phyloP scores from a whole-genome alignment of 1,139 yeast genomes.

The Lodderomyces orthopsilosis region DNA sequence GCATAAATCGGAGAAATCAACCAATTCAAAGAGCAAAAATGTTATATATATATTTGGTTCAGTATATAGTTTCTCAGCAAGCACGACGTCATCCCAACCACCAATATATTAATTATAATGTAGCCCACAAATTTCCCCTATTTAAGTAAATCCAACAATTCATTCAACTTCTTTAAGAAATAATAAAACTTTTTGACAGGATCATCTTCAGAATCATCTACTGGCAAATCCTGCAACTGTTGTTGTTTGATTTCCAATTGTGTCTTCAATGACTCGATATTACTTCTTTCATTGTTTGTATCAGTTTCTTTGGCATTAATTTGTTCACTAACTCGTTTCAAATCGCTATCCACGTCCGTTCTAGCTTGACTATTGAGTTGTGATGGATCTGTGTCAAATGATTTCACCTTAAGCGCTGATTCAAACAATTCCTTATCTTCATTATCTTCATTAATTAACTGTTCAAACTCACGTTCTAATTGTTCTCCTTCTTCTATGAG shows the following conservation, averaged over 20 bases:
- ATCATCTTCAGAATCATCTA: constrained; percentile 6
- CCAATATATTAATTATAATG: too few relatives aligned
- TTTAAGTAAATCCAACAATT: not conserved
- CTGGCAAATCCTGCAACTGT: constrained; percentile 5
- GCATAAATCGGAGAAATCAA: too few relatives aligned
- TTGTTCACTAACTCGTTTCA: constrained; percentile 5
- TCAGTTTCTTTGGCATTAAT: constrained; percentile 11
- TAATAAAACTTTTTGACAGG: not conserved
- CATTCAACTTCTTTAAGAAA: not conserved
- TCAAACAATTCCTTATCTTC: constrained; percentile 3
- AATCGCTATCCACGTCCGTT: constrained; percentile 5
- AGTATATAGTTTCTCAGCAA: too few relatives aligned
- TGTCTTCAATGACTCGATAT: constrained; percentile 5
- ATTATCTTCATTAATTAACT: constrained; percentile 12
- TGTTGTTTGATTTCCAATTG: constrained; percentile 7
- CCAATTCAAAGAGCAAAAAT: too few relatives aligned
- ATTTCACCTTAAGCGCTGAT: not conserved
- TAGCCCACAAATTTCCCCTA: too few relatives aligned
- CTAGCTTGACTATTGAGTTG: constrained; percentile 4
- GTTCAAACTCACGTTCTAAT: constrained; percentile 21
- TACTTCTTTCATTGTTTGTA: not conserved
- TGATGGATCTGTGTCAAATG: not conserved
- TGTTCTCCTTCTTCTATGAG: constrained; percentile 17
- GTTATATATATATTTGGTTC: too few relatives aligned
- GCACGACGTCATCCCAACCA: too few relatives aligned